phyloP scores from a whole-genome alignment of 805 yeast species.

The Candida sphagnicola region DNA sequence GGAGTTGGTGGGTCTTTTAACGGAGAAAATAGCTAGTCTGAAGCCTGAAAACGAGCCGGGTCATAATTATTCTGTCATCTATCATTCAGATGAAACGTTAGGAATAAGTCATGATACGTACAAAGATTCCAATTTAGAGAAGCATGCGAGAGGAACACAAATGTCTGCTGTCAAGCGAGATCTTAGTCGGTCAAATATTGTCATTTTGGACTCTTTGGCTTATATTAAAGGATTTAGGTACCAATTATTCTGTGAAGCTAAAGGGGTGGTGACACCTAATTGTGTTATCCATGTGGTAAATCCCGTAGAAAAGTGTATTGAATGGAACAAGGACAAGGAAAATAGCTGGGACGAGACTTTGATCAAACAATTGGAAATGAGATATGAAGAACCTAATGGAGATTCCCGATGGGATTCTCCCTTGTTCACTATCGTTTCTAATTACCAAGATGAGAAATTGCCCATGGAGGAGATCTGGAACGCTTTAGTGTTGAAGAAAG shows the following conservation, averaged over 20 bases:
- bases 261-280: slow-evolving; percentile 74
- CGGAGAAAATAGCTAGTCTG: slow-evolving; percentile 39
- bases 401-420: slow-evolving; percentile 94
- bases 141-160: slow-evolving; percentile 77
- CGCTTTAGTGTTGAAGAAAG: slow-evolving; percentile 53
- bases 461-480: slow-evolving; percentile 69
- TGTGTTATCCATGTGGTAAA: slow-evolving; percentile 79
- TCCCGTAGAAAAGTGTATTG: slow-evolving; percentile 55
- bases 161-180: slow-evolving; percentile 87
- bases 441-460: slow-evolving; percentile 42
- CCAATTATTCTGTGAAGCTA: slow-evolving; percentile 91
- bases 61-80: slow-evolving; percentile 53
- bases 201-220: slow-evolving; percentile 78
- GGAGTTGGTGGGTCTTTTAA: slow-evolving; percentile 47
- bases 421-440: slow-evolving; percentile 62
- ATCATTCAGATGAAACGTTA: slow-evolving; percentile 74
- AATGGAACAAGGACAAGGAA: slow-evolving; percentile 50
- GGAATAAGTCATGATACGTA: slow-evolving; percentile 71
- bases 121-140: slow-evolving; percentile 69
- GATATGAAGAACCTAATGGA: slow-evolving; percentile 92
- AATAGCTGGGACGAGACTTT: slow-evolving; percentile 63
- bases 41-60: slow-evolving; percentile 42
- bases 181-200: slow-evolving; percentile 62
- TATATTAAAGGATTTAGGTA: slow-evolving; percentile 95
- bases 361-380: slow-evolving; percentile 64